Evolutionary conservation across 139 green algal species (phyloP).

Genomic region (Ettlia oleoabundans): DNA sequence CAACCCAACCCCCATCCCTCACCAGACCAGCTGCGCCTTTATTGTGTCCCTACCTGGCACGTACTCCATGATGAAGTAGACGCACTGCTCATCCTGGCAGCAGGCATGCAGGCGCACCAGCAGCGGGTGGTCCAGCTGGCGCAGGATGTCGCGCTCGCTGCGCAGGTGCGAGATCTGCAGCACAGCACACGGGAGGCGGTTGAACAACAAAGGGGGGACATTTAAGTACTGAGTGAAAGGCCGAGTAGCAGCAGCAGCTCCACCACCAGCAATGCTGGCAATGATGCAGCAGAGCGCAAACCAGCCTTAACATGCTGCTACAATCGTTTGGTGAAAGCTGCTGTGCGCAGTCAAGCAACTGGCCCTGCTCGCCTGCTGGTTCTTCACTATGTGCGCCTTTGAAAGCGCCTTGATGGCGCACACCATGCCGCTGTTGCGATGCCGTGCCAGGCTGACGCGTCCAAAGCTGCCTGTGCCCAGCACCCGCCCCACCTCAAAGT

Average conservation of each 20-base stretch:
- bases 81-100: conserved; percentile 78
- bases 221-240: no score
- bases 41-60: conserved; percentile 70
- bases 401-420: conserved; percentile 80
- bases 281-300: no score
- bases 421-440: conserved; percentile 47
- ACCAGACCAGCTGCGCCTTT: neutral
- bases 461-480: conserved; percentile 83
- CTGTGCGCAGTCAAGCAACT: neutral
- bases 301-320: no score
- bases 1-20: neutral
- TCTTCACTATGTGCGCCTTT: conserved; percentile 78
- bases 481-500: conserved; percentile 67
- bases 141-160: conserved; percentile 72
- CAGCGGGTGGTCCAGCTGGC: conserved; percentile 65
- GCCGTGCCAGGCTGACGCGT: conserved; percentile 64
- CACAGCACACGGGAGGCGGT: no score
- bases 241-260: no score
- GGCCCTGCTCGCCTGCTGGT: conserved; percentile 57
- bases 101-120: conserved; percentile 62
- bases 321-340: neutral
- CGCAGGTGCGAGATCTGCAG: conserved; percentile 75
- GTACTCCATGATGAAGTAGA: conserved; percentile 88
- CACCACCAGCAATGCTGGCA: no score
- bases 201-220: no score